Base-by-base conservation (phyloP, 345 rosid genomes). In the Camelina hispida region DNA sequence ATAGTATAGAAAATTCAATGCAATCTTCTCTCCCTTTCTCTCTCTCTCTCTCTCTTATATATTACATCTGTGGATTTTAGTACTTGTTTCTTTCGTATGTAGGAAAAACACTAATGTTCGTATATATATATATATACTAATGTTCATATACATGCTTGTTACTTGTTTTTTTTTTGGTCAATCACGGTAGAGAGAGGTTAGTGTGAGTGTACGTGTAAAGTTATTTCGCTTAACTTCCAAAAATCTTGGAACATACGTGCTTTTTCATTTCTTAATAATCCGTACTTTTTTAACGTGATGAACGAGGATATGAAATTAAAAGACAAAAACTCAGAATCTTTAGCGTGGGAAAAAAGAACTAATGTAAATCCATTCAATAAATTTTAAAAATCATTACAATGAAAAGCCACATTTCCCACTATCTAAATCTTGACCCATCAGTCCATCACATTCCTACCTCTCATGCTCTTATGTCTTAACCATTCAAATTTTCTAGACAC, bases 181-280 rank as follows among this genome's bases (percentile, higher is more conserved):
- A 18, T 55, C 47, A 73, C 56, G 77, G 55, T 4, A 18, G 38
- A 16, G 38, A 47, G 40, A 62, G 62, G 51, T 17, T 53, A 53
- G 46, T 62, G 76, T 30, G 38, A 64, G 9, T 46, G 9, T 15
- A 73, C 65, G 78, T 57, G 66, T 74, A 58, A 47, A 61, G 72
- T 55, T 23, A 66, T 40, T 66, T 74, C 61, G 13, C 44, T 61
- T 37, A 48, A 66, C 54, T 46, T 74, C 73, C 68, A 35, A 74
- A 37, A 38, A 44, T 13, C 60, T 74, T 37, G 78, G 78, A 48
- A 74, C 13, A 17, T 35, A 25, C 78, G 56, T 57, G 65, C 66
- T 40, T 55, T 56, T 63, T 17, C 23, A 23, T 60, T 20, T 62
- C 16, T 40, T 52, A 32, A 23, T 4, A 44, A 16, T 43, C 47